Percentiles rank a stretch among this genome's conserved stretches.
phyloP scores from a whole-genome alignment of 805 yeast genomes.

The Naumovozyma baii region DNA sequence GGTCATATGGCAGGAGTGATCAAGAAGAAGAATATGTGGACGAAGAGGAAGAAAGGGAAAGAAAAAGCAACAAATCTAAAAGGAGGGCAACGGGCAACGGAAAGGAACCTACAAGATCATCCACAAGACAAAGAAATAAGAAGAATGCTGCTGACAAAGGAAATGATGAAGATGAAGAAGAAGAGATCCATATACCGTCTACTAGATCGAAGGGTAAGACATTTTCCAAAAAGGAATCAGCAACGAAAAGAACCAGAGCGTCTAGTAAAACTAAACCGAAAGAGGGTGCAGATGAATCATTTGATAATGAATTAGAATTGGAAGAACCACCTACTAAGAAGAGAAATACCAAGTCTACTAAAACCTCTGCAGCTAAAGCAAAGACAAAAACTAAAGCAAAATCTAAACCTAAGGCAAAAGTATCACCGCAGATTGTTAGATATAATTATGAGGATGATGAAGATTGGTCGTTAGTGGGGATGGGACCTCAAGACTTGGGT shows the following conservation, averaged over 20 bases:
- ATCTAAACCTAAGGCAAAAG: slow-evolving; percentile 5
- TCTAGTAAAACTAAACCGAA: slow-evolving; percentile 12
- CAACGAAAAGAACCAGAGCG: slow-evolving; percentile 4
- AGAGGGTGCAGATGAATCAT: slow-evolving; percentile 7
- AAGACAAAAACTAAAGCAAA: slow-evolving; percentile 5
- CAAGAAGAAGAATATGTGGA: slow-evolving; percentile 28
- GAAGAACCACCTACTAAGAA: slow-evolving; percentile 6
- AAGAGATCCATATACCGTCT: slow-evolving; percentile 11
- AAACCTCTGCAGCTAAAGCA: slow-evolving; percentile 2
- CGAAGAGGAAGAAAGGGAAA: slow-evolving; percentile 24
- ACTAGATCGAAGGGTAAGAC: neutral
- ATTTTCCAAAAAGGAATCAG: neutral
- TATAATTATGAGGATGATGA: slow-evolving; percentile 28
- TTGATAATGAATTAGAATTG: slow-evolving; percentile 5
- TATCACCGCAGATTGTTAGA: slow-evolving; percentile 5
- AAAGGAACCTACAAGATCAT: slow-evolving; percentile 8
- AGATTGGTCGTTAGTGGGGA: slow-evolving; percentile 26
- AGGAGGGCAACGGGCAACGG: slow-evolving; percentile 11
- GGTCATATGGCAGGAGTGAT: slow-evolving; percentile 24
- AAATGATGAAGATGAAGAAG: slow-evolving; percentile 25
- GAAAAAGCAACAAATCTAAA: slow-evolving; percentile 2
- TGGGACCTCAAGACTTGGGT: slow-evolving; percentile 27
- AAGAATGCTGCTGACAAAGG: slow-evolving; percentile 15
- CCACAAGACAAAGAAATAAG: slow-evolving; percentile 11
- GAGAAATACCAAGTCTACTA: slow-evolving; percentile 5